Conservation (phyloP, 129 eudicot genomes). For the Pseudognaphalium luteoalbum region DNA sequence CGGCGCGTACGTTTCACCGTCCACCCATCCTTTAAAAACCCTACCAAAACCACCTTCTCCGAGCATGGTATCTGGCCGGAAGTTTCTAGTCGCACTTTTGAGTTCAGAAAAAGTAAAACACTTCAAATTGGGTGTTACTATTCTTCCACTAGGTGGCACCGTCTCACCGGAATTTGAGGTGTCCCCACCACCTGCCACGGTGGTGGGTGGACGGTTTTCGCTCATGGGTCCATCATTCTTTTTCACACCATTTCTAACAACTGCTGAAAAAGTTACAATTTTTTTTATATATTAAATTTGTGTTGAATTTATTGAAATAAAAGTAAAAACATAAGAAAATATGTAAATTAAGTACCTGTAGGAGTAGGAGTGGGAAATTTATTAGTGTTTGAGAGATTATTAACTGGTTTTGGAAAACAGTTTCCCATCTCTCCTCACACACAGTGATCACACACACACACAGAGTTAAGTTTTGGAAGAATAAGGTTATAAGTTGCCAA, state of each 20-base stretch:
- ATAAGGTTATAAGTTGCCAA: background rate
- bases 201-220: constrained; percentile 2
- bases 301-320: background rate
- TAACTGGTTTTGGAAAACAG: constrained; percentile 62
- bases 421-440: constrained; percentile 54
- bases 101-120: constrained; percentile 48
- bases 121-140: constrained; percentile 53
- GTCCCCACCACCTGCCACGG: constrained; percentile 1
- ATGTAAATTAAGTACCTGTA: constrained; percentile 24
- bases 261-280: background rate
- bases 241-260: constrained; percentile 6
- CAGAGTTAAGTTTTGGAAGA: background rate
- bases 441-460: background rate
- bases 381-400: constrained; percentile 36
- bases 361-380: constrained; percentile 31
- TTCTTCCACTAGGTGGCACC: constrained; percentile 39
- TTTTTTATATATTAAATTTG: background rate
- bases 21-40: constrained; percentile 83
- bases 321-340: background rate
- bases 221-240: constrained; percentile 19
- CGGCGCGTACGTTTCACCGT: constrained; percentile 65
- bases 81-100: constrained; percentile 71
- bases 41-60: constrained; percentile 92
- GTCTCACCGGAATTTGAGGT: background rate
- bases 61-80: constrained; percentile 69